Evolutionary conservation across 2,329 filamentous ascomycete species (phyloP), one percentile per base, ranked within the genome.

Genomic region (Huntiella moniliformis): DNA sequence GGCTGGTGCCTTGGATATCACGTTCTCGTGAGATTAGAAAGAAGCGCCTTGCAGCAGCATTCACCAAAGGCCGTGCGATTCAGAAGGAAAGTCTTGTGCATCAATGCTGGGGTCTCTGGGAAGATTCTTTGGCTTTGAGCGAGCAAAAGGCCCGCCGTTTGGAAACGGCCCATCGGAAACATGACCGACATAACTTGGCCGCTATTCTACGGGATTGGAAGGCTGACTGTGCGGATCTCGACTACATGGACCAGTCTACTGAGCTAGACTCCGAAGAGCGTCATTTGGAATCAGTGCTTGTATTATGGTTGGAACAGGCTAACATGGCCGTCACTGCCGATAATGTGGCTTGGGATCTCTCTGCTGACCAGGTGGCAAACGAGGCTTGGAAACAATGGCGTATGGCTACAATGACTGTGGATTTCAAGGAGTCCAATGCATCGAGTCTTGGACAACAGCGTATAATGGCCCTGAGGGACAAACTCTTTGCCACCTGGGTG

Each of bases 1-100:
- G 50, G 2, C 55, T 61, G 31, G 51, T 58, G 11, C 50, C 46
- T 13, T 64, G 62, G 62, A 46, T 53, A 5, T 49, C 50, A 31
- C 48, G 47, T 2, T 46, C 53, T 10, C 50, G 54, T 45, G 18
- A 50, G 15, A 52, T 56, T 18, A 45, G 55, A 31, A 51, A 52
- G 16, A 49, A 48, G 37, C 52, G 52, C 16, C 38, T 52, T 3
- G 46, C 49, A 15, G 44, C 42, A 4, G 42, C 49, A 3, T 52
- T 51, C 32, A 51, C 51, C 22, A 33, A 43, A 15, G 51, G 46
- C 4, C 42, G 46, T 11, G 32, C 49, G 13, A 6, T 42, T 5
- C 42, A 48, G 15, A 52, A 52, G 18, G 36, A 50, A 35, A 41
- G 45, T 11, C 45, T 52, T 10, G 47, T 51, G 11, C 42, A 45